Evolutionary conservation across 2,329 filamentous ascomycete species (phyloP), one percentile per base, ranked within the genome.

Genomic region (Dothistroma pini): DNA sequence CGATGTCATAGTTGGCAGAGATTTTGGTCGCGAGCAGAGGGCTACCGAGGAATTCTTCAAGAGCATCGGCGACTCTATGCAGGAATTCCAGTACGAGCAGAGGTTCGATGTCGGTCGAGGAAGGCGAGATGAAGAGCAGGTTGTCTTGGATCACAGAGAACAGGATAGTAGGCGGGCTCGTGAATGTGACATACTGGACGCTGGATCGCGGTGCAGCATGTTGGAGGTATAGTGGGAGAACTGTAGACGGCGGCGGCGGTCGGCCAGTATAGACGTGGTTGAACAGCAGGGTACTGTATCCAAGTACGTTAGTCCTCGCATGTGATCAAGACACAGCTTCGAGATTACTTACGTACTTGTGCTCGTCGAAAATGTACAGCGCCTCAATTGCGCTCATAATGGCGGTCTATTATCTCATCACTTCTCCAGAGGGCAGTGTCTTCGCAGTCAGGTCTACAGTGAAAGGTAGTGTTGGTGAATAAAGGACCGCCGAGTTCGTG

Each of bases 341-440:
- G n/a, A 16, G 51, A 58, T 52, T 68, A 73, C 71, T 72, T 71
- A 73, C 84, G 72, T 80, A 96, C 93, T 93, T 91, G 79, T 93
- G 87, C 81, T 97, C 93, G 84, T 97, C 93, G 77, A 90, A 97
- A 75, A 99, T 92, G 81, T 97, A 93, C 72, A 99, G 83, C 75
- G 93, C 95, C 82, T 97, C 93, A 74, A 99, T 90, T 74, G 90
- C 86, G 79, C 91, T 78, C 80, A 82, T 82, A 60, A 56, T 76
- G 62, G 14, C 9, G 29, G 10, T 22, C 32, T 38, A 55, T 9
- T 63, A 61, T 66, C 53, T 59, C 64, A 66, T 64, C 50, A 29
- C 55, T 51, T 38, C 25, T 19, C 19, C 14, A 21, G 3, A 12
- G 19, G 10, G 47, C 6, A 10, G 22, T 25, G 16, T 9, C 19